Base-by-base conservation (phyloP, 345 rosid genomes). In the Turritis glabra region DNA sequence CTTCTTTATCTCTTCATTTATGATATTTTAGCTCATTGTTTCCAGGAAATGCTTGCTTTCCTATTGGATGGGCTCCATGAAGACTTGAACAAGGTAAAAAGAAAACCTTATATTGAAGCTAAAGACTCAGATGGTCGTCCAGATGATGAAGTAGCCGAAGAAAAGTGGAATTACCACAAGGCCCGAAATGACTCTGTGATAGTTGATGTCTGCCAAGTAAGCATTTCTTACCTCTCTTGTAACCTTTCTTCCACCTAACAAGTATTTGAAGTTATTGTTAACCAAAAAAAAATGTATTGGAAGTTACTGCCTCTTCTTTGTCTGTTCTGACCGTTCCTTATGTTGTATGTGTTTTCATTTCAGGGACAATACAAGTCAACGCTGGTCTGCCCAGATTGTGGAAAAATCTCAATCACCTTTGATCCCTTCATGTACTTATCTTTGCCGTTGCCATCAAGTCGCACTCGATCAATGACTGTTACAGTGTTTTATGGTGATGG, bases 321-420 rank as follows among this genome's bases (percentile, higher is more conserved):
- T 57, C 5, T 53, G 27, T 56, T 69, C 12, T 43, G 53, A 67
- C 53, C 1, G 41, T 56, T 44, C 21, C 54, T 58, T 52, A 51
- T 75, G 56, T 0, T 68, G 74, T 75, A n/a, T 59, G 18, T 51
- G 57, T 76, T 76, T 47, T 66, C 79, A 64, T 67, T 72, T 62
- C 93, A 94, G 98, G 97, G 98, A 56, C 98, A 94, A 84, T 94
- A 94, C 71, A 94, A 91, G 81, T 94, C 98, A 9, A 94, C 98
- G 11, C 79, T 94, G 60, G 97, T 87, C 56, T 94, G 98, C 75
- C 97, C 97, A 71, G 80, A 67, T 68, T 94, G 98, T 80, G 77
- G 86, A 73, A 90, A 94, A 78, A 82, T 89, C 69, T 94, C 98
- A 37, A 80, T 91, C 78, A 94, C 97, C 27, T 94, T 90, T 75